Conservation (phyloP, 2,329 filamentous ascomycete genomes). For the Huntiella savannae region DNA sequence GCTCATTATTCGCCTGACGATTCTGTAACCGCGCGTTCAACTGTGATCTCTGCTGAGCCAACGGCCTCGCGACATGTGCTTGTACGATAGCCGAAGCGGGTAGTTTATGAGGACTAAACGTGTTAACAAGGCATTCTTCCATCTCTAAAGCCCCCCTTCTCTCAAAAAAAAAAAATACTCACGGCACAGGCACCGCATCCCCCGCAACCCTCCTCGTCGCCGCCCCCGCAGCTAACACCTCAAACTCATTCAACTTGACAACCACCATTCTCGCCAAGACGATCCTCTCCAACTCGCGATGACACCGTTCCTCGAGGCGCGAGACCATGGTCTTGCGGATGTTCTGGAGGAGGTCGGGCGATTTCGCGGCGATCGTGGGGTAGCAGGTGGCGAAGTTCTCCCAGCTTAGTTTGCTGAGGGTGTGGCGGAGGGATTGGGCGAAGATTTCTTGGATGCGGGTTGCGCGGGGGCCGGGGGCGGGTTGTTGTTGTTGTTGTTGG, state of each 20-base stretch:
- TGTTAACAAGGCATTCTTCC: too few relatives aligned
- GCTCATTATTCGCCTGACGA: conserved; percentile 36
- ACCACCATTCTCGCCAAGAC: conserved; percentile 33
- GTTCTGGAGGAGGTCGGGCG: conserved; percentile 30
- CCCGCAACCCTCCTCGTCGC: conserved; percentile 19
- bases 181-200: conserved; percentile 25
- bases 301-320: conserved; percentile 32
- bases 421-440: conserved; percentile 30
- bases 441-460: conserved; percentile 34
- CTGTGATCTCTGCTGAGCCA: conserved; percentile 32
- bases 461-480: conserved; percentile 37
- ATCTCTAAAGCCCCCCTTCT: too few relatives aligned
- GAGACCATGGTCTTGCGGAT: conserved; percentile 41
- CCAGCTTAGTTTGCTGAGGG: conserved; percentile 35
- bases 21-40: conserved; percentile 39
- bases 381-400: conserved; percentile 42
- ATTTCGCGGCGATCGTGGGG: conserved; percentile 34
- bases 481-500: conserved; percentile 19
- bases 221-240: conserved; percentile 34
- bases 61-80: conserved; percentile 35
- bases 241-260: conserved; percentile 38
- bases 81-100: conserved; percentile 31
- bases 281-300: conserved; percentile 39
- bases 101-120: conserved; percentile 33
- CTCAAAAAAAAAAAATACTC: conserved; percentile 16